phyloP scores from a whole-genome alignment of 768 basidiomycete genomes.

The Fibroporia radiculosa region DNA sequence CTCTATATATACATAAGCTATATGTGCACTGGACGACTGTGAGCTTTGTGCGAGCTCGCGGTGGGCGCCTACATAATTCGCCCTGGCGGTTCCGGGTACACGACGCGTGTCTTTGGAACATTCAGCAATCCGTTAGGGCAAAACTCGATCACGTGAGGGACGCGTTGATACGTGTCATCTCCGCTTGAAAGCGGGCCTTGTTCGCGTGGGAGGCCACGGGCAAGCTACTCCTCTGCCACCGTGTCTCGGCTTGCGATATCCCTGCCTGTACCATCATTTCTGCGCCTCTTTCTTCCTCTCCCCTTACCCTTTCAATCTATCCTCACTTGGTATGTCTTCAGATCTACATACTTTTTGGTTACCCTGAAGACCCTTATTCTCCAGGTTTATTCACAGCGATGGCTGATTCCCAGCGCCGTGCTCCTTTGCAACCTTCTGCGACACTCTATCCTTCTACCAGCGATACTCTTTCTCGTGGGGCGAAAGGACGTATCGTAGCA shows the following conservation, averaged over 20 bases:
- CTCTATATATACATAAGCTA: no score
- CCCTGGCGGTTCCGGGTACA: no score
- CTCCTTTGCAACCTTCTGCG: conserved; percentile 14
- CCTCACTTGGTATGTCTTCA: conserved; percentile 1
- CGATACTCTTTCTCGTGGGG: conserved; percentile 4
- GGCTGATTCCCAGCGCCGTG: conserved; percentile 14
- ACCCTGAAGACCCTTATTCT: neutral
- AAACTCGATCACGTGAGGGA: conserved; percentile 31
- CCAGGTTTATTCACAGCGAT: no score
- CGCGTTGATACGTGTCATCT: conserved; percentile 28
- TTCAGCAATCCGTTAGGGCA: no score
- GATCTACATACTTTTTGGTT: neutral
- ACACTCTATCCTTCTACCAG: conserved; percentile 4
- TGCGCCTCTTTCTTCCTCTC: conserved; percentile 3
- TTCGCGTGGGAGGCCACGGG: no score
- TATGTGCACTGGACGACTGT: no score
- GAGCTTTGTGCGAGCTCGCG: no score
- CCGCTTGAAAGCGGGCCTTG: conserved; percentile 30
- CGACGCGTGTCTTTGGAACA: no score
- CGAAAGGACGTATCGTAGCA: conserved; percentile 13
- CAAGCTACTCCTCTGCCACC: conserved; percentile 8
- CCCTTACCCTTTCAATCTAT: neutral
- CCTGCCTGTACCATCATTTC: conserved; percentile 7
- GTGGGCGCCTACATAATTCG: no score
- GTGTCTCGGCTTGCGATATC: conserved; percentile 1